These are phyloP conservation scores for Anaeramoeba flamelloides DNA, from an alignment of 78 protist species.

Conservation along the genomic window DNA sequence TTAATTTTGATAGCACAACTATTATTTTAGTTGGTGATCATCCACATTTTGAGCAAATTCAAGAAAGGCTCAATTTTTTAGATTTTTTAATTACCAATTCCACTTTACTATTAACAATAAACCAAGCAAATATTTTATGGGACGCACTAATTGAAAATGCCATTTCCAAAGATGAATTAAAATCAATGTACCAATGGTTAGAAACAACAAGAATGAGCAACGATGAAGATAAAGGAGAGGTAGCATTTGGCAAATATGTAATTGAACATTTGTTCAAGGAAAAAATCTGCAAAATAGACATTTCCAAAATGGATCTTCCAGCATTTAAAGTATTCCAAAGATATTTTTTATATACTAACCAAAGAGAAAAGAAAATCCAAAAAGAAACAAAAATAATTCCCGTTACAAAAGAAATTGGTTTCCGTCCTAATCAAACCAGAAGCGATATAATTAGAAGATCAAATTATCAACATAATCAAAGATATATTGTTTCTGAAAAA, in stretches of 20 bases:
- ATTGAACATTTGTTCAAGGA: neutral
- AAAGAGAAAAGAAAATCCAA: neutral
- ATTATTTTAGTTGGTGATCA: neutral
- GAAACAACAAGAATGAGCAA: neutral
- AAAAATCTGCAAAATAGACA: neutral
- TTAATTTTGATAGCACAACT: neutral
- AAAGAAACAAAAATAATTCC: no score
- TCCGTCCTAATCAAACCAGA: no score
- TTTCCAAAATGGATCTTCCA: neutral
- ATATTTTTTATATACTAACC: neutral
- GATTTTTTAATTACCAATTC: neutral
- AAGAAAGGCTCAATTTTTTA: neutral
- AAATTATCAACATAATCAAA: no score
- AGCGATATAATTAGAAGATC: no score
- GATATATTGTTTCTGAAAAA: no score
- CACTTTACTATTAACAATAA: neutral
- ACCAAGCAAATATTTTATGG: neutral
- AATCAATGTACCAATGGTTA: neutral
- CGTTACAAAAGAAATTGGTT: no score
- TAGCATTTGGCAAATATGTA: neutral
- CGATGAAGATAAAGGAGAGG: neutral
- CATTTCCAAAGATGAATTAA: neutral
- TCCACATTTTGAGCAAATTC: neutral
- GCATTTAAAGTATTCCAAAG: neutral
- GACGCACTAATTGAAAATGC: neutral